Base-by-base conservation (phyloP, 2,329 filamentous ascomycete genomes). In the Seiridium unicorne region DNA sequence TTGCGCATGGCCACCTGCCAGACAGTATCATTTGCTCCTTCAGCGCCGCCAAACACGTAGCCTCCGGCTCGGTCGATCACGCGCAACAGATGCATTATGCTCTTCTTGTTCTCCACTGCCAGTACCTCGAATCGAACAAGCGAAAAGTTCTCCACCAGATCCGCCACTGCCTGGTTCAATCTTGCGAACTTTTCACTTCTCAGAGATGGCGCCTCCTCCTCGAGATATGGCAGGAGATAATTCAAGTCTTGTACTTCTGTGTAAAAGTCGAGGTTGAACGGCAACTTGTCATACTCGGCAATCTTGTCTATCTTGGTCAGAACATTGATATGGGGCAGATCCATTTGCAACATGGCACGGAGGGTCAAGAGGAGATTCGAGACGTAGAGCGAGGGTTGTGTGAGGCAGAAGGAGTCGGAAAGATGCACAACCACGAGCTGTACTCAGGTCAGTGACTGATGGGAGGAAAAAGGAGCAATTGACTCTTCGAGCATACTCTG, bases 301-400 rank as follows among this genome's bases (percentile, higher is more conserved):
- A 99, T 82, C 72, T 97, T 97, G 77, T 99, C 95, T 77, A 99
- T 96, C 78, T 99, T 99, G 60, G 93, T 97, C 34, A 99, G 84
- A 63, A 99, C 91, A 71, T 99, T 99, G 66, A 99, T 82, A 72
- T 97, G 92, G 1, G 95, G 93, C 63, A 98, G 90, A 71, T 98
- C 95, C 85, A 99, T 94, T 77, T 98, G 95, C 57, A 99, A 87
- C 94, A 99, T 99, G 68, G 92, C 93, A 65, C 95, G 90, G 64
- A 99, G 86, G 59, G 93, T 94, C 32, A 99, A 88, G 60, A 99
- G 88, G 60, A 99, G 84, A 68, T 96, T 95, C 66, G 94, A 96
- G 61, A 99, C 90, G 76, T 97, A 99, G 62, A 98, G 85, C 3
- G 93, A 97, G 0, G 95, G 95, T 62, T 96, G 88, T 0, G 93